phyloP scores from a whole-genome alignment of 768 basidiomycete species.

The Amylocystis lapponica region DNA sequence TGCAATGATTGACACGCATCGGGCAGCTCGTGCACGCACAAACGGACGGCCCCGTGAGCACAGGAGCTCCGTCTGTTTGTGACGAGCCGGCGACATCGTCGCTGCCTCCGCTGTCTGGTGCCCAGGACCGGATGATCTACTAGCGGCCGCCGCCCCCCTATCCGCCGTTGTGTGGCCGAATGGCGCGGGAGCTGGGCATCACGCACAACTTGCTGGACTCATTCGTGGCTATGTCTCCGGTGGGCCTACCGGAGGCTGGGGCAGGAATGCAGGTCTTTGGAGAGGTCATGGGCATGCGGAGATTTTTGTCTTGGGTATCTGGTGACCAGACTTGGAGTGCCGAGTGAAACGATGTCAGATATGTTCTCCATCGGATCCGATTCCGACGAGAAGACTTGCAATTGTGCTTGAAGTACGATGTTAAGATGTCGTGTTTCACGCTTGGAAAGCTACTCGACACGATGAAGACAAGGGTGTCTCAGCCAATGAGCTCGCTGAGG shows the following conservation, averaged over 20 bases:
- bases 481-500: too few species aligned
- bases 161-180: slow-evolving; percentile 40
- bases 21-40: background rate
- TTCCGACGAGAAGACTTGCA: too few species aligned
- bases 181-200: slow-evolving; percentile 33
- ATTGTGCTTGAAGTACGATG: too few species aligned
- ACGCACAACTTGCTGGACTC: slow-evolving; percentile 52
- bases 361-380: too few species aligned
- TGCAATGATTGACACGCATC: background rate
- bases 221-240: slow-evolving; percentile 46
- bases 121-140: slow-evolving; percentile 23
- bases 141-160: slow-evolving; percentile 43
- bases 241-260: slow-evolving; percentile 7
- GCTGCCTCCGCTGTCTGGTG: background rate
- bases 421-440: too few species aligned
- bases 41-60: background rate
- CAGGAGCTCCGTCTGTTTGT: background rate
- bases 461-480: too few species aligned
- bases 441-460: too few species aligned
- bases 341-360: background rate
- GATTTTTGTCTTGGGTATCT: slow-evolving; percentile 17
- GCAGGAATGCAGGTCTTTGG: slow-evolving; percentile 40
- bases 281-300: slow-evolving; percentile 30
- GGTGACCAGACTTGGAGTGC: background rate
- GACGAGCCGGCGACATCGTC: background rate